These are phyloP conservation scores for Metschnikowia chrysomelidarum DNA, from an alignment of 805 yeast genomes.

Conservation along the genomic window DNA sequence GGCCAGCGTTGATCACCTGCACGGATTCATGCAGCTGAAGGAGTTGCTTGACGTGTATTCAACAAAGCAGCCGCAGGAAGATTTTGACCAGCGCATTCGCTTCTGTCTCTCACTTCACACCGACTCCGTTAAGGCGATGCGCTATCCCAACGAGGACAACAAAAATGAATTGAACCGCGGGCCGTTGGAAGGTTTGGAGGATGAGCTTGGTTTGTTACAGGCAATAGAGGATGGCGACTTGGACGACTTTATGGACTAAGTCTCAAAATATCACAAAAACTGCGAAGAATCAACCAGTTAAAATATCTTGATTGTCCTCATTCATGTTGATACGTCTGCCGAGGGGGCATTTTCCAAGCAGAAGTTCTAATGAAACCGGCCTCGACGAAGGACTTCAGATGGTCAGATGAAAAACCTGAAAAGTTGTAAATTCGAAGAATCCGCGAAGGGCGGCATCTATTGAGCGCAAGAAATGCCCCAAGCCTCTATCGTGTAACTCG, in stretches of 20 bases:
- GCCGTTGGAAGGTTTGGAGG: slow-evolving; percentile 35
- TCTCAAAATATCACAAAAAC: no score
- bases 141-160: slow-evolving; percentile 62
- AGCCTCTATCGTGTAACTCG: no score
- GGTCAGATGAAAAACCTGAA: no score
- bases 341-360: no score
- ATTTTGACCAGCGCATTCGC: slow-evolving; percentile 89
- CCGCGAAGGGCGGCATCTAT: no score
- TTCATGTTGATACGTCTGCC: no score
- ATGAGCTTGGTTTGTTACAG: slow-evolving; percentile 42
- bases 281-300: no score
- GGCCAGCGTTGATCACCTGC: slow-evolving; percentile 86
- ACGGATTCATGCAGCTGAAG: slow-evolving; percentile 86
- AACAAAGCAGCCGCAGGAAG: slow-evolving; percentile 79
- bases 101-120: slow-evolving; percentile 89
- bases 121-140: slow-evolving; percentile 91
- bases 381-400: no score
- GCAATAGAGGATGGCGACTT: slow-evolving; percentile 57
- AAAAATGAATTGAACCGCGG: slow-evolving; percentile 28
- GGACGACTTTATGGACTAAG: slow-evolving; percentile 49
- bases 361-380: no score
- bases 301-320: no score
- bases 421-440: no score
- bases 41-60: slow-evolving; percentile 86
- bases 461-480: no score